These are phyloP conservation scores for Amaranthus palmeri DNA, from an alignment of 148 eudicot species.

Conservation along the genomic window DNA sequence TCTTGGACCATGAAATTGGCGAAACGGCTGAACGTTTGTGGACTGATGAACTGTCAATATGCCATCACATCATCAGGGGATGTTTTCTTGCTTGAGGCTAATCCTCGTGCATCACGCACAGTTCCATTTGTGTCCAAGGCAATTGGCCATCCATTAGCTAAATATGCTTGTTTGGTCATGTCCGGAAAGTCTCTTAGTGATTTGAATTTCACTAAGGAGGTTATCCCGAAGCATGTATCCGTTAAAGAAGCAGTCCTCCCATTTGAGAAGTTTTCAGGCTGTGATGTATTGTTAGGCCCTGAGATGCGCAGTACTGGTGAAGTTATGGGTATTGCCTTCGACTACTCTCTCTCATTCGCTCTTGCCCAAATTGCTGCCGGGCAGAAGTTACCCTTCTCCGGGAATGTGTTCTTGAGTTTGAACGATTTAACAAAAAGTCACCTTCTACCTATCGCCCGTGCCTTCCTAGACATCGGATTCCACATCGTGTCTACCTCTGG, in stretches of 20 bases:
- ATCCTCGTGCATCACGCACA: slow-evolving; percentile 95
- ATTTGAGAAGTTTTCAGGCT: slow-evolving; percentile 88
- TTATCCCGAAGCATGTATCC: slow-evolving; percentile 81
- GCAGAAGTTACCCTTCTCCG: slow-evolving; percentile 75
- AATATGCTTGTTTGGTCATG: slow-evolving; percentile 92
- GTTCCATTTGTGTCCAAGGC: slow-evolving; percentile 97
- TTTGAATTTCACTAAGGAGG: slow-evolving; percentile 65
- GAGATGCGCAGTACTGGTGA: slow-evolving; percentile 99
- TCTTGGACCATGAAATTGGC: slow-evolving; percentile 91
- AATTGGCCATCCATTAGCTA: slow-evolving; percentile 93
- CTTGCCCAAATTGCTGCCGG: slow-evolving; percentile 91
- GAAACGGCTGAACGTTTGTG: slow-evolving; percentile 75
- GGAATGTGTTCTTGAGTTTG: slow-evolving; percentile 81
- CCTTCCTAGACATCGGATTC: slow-evolving; percentile 67
- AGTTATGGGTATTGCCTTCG: slow-evolving; percentile 83
- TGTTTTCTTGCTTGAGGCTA: slow-evolving; percentile 91
- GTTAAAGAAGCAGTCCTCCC: slow-evolving; percentile 97
- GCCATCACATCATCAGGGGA: slow-evolving; percentile 81
- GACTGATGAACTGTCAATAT: slow-evolving; percentile 96
- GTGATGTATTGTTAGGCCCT: slow-evolving; percentile 87
- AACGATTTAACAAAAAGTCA: slow-evolving; percentile 85
- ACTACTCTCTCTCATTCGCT: slow-evolving; percentile 70
- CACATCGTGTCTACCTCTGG: slow-evolving; percentile 73
- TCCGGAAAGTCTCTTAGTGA: slow-evolving; percentile 86
- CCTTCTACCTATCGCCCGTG: slow-evolving; percentile 58